Evolutionary conservation across 257 asterid genomes (phyloP).

Genomic region (Perilla frutescens): DNA sequence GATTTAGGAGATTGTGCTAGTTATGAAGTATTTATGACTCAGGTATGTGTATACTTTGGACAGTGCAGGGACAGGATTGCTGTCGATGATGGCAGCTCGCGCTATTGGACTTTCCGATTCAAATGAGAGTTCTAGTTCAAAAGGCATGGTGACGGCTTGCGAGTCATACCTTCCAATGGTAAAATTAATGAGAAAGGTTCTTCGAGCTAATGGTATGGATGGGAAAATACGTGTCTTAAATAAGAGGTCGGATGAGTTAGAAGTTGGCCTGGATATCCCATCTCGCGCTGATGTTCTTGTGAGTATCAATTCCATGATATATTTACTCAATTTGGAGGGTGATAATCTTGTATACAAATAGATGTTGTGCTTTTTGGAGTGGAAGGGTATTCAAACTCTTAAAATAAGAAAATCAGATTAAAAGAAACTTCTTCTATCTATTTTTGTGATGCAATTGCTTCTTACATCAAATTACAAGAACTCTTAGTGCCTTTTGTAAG

Average conservation of each 20-base stretch:
- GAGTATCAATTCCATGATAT: slow-evolving; percentile 40
- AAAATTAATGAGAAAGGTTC: slow-evolving; percentile 78
- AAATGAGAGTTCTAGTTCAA: slow-evolving; percentile 37
- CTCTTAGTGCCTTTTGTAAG: slow-evolving; percentile 19
- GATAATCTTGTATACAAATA: background rate
- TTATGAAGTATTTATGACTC: slow-evolving; percentile 15
- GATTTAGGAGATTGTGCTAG: slow-evolving; percentile 8
- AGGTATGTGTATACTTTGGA: slow-evolving; percentile 31
- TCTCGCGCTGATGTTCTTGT: slow-evolving; percentile 91
- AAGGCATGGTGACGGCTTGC: slow-evolving; percentile 82
- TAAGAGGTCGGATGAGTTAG: slow-evolving; percentile 94
- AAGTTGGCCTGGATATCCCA: slow-evolving; percentile 74
- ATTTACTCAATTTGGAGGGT: background rate
- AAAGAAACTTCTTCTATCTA: background rate
- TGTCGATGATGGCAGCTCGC: slow-evolving; percentile 93
- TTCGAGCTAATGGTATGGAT: slow-evolving; percentile 70
- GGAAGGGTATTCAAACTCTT: background rate
- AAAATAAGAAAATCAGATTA: slow-evolving; percentile 7
- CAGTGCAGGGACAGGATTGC: slow-evolving; percentile 95
- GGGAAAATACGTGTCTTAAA: slow-evolving; percentile 64
- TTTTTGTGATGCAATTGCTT: slow-evolving; percentile 20
- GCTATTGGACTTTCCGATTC: slow-evolving; percentile 64
- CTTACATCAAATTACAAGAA: slow-evolving; percentile 13
- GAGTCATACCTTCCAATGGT: slow-evolving; percentile 99
- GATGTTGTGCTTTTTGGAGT: slow-evolving; percentile 11